phyloP scores from a whole-genome alignment of 805 yeast species.

The Metschnikowia chrysomelidarum region DNA sequence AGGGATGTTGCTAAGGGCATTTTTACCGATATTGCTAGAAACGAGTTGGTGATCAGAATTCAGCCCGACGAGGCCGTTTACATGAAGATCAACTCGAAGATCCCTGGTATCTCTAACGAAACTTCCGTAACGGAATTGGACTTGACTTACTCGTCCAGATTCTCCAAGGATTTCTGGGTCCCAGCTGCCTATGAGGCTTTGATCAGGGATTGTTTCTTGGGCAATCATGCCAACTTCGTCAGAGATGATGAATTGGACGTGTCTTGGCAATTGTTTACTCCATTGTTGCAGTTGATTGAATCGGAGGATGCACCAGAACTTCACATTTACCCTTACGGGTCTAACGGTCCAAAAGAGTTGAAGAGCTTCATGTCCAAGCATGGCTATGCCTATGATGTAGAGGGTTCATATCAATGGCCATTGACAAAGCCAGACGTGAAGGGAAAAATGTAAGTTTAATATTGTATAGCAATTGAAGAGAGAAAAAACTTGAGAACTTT shows the following conservation, averaged over 20 bases:
- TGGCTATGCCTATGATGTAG: slow-evolving; percentile 67
- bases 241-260: slow-evolving; percentile 96
- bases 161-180: slow-evolving; percentile 79
- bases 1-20: slow-evolving; percentile 82
- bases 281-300: slow-evolving; percentile 79
- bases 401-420: slow-evolving; percentile 87
- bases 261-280: slow-evolving; percentile 92
- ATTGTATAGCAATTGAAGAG: slow-evolving; percentile 1
- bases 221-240: slow-evolving; percentile 95
- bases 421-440: slow-evolving; percentile 53
- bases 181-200: slow-evolving; percentile 98
- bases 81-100: slow-evolving; percentile 88
- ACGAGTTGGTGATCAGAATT: slow-evolving; percentile 89
- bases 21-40: slow-evolving; percentile 77
- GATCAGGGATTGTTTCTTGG: slow-evolving; percentile 84
- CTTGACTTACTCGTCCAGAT: slow-evolving; percentile 78
- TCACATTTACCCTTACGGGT: slow-evolving; percentile 77
- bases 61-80: slow-evolving; percentile 96
- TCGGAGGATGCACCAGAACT: slow-evolving; percentile 66
- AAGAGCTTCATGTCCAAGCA: slow-evolving; percentile 60
- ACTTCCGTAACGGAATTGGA: slow-evolving; percentile 89
- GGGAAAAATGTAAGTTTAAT: slow-evolving; percentile 24
- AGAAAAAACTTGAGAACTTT: too few relatives aligned
- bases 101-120: slow-evolving; percentile 84
- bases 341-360: slow-evolving; percentile 79